Conservation (phyloP, 768 basidiomycete genomes). For the Trametes villosa region DNA sequence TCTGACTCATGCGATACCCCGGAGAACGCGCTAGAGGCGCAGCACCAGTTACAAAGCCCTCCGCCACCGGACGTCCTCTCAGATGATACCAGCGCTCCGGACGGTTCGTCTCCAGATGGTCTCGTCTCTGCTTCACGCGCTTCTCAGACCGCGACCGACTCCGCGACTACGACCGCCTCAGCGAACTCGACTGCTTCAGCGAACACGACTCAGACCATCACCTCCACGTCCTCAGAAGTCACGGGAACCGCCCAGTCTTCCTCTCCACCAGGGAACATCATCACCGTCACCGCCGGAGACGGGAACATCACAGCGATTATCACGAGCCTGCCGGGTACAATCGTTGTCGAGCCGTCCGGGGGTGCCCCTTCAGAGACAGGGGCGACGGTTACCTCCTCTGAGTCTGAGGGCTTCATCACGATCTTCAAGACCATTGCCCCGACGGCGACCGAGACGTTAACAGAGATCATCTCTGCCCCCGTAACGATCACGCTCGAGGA, state of each 20-base stretch:
- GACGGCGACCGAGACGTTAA: conserved; percentile 27
- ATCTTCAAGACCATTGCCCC: conserved; percentile 32
- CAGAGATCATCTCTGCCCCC: conserved; percentile 24
- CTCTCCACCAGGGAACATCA: neutral
- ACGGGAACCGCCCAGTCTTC: neutral
- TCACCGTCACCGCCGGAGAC: conserved; percentile 14
- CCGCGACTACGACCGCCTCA: neutral
- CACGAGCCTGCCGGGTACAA: conserved; percentile 17
- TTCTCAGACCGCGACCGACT: too few species aligned
- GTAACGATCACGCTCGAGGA: conserved; percentile 26
- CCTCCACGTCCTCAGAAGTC: neutral
- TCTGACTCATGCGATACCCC: conserved; percentile 32
- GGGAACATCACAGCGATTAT: conserved; percentile 17
- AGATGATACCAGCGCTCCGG: neutral
- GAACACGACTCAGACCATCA: neutral
- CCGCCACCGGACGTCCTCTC: conserved; percentile 19
- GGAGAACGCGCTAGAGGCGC: conserved; percentile 31
- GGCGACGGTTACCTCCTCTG: conserved; percentile 20
- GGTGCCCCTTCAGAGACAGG: conserved; percentile 13
- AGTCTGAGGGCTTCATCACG: conserved; percentile 25
- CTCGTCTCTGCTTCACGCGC: neutral
- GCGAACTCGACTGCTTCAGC: neutral
- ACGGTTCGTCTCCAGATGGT: neutral
- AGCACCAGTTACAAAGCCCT: conserved; percentile 42
- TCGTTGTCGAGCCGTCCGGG: conserved; percentile 19